Evolutionary conservation across 2,329 filamentous ascomycete species (phyloP), one percentile per base, ranked within the genome.

Genomic region (Colletotrichum sp.): DNA sequence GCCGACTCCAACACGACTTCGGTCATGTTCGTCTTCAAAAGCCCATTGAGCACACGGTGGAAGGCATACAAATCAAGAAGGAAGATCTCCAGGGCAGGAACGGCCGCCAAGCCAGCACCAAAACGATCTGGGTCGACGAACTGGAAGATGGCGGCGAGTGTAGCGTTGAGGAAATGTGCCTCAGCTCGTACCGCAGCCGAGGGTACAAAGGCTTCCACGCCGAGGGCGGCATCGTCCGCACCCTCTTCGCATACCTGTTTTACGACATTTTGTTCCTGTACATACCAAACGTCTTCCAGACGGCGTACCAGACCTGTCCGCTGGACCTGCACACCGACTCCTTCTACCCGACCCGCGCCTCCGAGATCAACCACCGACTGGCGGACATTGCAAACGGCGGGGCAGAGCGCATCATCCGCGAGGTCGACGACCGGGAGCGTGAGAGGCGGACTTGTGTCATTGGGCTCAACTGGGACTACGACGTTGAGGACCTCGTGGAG

Each of bases 251-350:
- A 16, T 96, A 97, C 80, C 90, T 99, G 21, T 98, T 98, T 86
- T 97, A 93, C 86, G 96, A 99, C 82, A 90, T 98, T 29, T 86
- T 99, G 8, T 98, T 98, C 84, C 88, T 95, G 31, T 98, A 98
- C 82, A 90, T 98, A 7, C 96, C 97, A 31, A 98, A 98, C 78
- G 96, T 99, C 69, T 99, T 99, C 83, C 96, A 98, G 82, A 99
- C 97, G 8, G 91, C 93, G 1, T 99, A 95, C 81, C 97, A 99
- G 83, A 98, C 95, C 0, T 98, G 95, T 79, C 97, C 97, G 1
- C 86, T 99, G 5, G 97, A 99, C 82, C 86, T 99, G 8, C 94
- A 97, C 81, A 98, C 96, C 0, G 97, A 99, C 81, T 92, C 94
- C 4, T 99, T 99, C 85, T 98, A 95, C 80, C 90, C 94, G 0